Percentiles rank a stretch among this genome's conserved stretches.
Conservation (phyloP, 306 rosid genomes). For the Citrullus mucosospermus region DNA sequence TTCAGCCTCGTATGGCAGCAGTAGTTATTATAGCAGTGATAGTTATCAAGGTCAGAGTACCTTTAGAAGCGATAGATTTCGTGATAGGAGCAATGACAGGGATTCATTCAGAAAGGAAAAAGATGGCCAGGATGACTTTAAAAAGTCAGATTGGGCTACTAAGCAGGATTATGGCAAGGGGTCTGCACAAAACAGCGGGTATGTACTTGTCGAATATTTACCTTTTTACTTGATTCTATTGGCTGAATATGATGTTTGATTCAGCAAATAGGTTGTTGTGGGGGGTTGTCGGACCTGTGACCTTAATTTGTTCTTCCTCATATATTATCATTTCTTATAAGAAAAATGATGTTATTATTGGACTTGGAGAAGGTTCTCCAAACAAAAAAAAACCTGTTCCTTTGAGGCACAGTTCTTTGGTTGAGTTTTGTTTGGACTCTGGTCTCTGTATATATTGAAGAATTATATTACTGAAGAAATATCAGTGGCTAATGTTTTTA, state of each 20-base stretch:
- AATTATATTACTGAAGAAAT: neutral
- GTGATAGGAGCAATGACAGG: conserved; percentile 45
- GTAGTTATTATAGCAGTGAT: conserved; percentile 48
- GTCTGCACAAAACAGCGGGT: conserved; percentile 48
- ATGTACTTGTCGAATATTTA: conserved; percentile 7
- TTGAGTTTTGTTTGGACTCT: neutral
- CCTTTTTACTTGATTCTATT: conserved; percentile 1
- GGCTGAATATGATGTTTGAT: neutral
- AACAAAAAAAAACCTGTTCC: neutral
- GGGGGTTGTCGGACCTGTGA: neutral
- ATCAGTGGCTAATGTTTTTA: neutral
- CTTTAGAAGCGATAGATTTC: conserved; percentile 33
- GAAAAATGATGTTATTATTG: neutral
- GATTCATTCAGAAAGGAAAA: conserved; percentile 48
- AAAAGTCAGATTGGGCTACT: conserved; percentile 30
- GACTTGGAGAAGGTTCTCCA: neutral
- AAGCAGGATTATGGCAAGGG: conserved; percentile 42
- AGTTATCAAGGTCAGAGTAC: conserved; percentile 53
- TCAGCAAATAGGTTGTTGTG: neutral
- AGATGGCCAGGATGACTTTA: conserved; percentile 30
- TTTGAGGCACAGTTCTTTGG: neutral
- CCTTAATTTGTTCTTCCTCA: neutral
- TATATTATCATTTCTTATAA: too few species aligned
- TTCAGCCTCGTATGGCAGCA: conserved; percentile 40
- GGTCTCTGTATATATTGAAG: neutral